phyloP scores from a whole-genome alignment of 2,329 filamentous ascomycete genomes.

The Coniochaeta prunicola region DNA sequence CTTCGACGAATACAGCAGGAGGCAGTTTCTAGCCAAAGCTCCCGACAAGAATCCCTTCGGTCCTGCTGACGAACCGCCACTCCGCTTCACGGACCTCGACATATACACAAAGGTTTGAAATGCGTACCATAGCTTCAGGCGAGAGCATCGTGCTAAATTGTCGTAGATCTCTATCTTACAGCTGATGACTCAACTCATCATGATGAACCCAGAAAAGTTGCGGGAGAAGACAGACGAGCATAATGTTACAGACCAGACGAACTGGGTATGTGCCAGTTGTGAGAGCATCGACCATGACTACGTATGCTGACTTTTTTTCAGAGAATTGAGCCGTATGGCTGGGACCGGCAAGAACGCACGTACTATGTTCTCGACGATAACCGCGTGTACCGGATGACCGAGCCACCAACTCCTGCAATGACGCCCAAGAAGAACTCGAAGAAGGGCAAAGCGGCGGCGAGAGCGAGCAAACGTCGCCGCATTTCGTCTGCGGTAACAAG shows the following conservation, averaged over 20 bases:
- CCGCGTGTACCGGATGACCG: slow-evolving; percentile 81
- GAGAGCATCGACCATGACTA: slow-evolving; percentile 28
- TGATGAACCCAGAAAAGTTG: slow-evolving; percentile 80
- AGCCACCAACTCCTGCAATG: slow-evolving; percentile 52
- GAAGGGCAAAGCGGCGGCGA: slow-evolving; percentile 53
- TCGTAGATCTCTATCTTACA: slow-evolving; percentile 67
- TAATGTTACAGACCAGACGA: slow-evolving; percentile 71
- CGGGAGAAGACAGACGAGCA: slow-evolving; percentile 80
- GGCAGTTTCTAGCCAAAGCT: slow-evolving; percentile 79
- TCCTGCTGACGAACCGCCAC: slow-evolving; percentile 57
- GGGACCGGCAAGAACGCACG: slow-evolving; percentile 77
- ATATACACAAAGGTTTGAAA: slow-evolving; percentile 63
- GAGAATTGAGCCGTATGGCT: slow-evolving; percentile 78
- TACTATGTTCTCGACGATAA: slow-evolving; percentile 95
- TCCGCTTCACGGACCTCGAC: slow-evolving; percentile 73
- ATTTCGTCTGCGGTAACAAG: slow-evolving; percentile 34
- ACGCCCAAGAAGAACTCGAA: slow-evolving; percentile 60
- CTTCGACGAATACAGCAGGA: slow-evolving; percentile 88
- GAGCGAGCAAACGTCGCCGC: slow-evolving; percentile 68
- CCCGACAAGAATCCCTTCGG: slow-evolving; percentile 81
- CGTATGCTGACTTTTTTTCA: slow-evolving; percentile 26
- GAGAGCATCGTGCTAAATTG: neutral
- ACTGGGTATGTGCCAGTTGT: slow-evolving; percentile 61
- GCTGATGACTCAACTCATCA: slow-evolving; percentile 81
- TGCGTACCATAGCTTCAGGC: neutral